phyloP scores from a whole-genome alignment of 139 green algal species.

The Mychonastes homosphaera region DNA sequence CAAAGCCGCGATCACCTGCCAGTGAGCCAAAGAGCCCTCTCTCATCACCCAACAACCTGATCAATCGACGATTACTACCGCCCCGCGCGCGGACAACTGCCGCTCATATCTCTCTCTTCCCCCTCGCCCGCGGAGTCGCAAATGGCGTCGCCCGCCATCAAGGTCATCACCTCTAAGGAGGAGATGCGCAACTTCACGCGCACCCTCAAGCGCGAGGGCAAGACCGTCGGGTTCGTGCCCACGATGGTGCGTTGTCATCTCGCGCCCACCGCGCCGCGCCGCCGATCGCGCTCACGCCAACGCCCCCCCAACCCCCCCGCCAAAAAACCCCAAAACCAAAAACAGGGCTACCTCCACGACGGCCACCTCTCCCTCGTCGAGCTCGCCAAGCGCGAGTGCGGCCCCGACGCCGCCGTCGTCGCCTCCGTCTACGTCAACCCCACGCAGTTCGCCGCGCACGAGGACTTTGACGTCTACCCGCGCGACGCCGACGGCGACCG shows the following conservation, averaged over 20 bases:
- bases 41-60: no score
- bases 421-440: conserved; percentile 97
- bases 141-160: no score
- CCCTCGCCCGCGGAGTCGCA: no score
- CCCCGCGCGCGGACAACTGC: no score
- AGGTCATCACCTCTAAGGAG: conserved; percentile 14
- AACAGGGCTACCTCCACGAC: conserved; percentile 85
- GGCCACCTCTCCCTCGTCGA: conserved; percentile 85
- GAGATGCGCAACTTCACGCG: conserved; percentile 70
- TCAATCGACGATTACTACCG: no score
- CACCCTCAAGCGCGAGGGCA: conserved; percentile 40
- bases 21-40: no score
- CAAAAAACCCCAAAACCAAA: neutral
- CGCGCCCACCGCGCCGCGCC: neutral
- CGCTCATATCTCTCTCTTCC: no score
- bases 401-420: conserved; percentile 63
- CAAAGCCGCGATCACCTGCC: no score
- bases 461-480: conserved; percentile 95
- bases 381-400: conserved; percentile 39
- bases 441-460: conserved; percentile 75
- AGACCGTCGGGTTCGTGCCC: conserved; percentile 77
- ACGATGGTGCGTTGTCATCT: conserved; percentile 74
- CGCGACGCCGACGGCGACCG: conserved; percentile 57
- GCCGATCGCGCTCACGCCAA: neutral
- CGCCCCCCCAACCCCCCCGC: neutral